These are phyloP conservation scores for Myxozyma lipomycoides DNA, from an alignment of 805 yeast genomes.

Conservation along the genomic window DNA sequence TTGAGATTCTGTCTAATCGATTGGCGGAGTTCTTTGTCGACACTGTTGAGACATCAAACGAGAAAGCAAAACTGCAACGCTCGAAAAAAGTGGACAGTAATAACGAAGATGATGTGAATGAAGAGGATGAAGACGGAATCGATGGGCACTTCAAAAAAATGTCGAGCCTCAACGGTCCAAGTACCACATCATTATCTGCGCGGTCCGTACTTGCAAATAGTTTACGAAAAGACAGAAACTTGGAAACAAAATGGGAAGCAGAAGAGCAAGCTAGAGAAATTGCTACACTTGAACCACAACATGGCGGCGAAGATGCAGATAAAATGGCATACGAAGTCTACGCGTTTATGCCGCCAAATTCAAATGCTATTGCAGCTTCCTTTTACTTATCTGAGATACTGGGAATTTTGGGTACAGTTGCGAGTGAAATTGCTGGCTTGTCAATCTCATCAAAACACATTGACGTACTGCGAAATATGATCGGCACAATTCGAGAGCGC, in stretches of 20 bases:
- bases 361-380: slow-evolving; percentile 59
- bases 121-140: not conserved
- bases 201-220: slow-evolving; percentile 25
- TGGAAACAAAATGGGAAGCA: not conserved
- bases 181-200: slow-evolving; percentile 20
- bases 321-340: slow-evolving; percentile 15
- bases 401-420: slow-evolving; percentile 42
- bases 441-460: slow-evolving; percentile 42
- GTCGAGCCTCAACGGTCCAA: slow-evolving; percentile 4
- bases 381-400: slow-evolving; percentile 50
- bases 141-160: not conserved
- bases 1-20: slow-evolving; percentile 34
- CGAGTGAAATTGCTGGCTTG: slow-evolving; percentile 46
- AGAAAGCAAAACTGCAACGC: slow-evolving; percentile 3
- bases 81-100: not conserved
- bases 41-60: slow-evolving; percentile 11
- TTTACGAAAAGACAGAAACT: slow-evolving; percentile 13
- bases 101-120: not conserved
- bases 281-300: not conserved
- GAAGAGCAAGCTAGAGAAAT: not conserved
- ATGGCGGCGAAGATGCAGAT: not conserved
- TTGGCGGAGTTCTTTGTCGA: slow-evolving; percentile 32
- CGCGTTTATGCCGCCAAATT: slow-evolving; percentile 60
- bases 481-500: slow-evolving; percentile 42
- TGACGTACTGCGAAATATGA: slow-evolving; percentile 39